phyloP scores from a whole-genome alignment of 2,329 filamentous ascomycete genomes.

The Cordyceps sp. region DNA sequence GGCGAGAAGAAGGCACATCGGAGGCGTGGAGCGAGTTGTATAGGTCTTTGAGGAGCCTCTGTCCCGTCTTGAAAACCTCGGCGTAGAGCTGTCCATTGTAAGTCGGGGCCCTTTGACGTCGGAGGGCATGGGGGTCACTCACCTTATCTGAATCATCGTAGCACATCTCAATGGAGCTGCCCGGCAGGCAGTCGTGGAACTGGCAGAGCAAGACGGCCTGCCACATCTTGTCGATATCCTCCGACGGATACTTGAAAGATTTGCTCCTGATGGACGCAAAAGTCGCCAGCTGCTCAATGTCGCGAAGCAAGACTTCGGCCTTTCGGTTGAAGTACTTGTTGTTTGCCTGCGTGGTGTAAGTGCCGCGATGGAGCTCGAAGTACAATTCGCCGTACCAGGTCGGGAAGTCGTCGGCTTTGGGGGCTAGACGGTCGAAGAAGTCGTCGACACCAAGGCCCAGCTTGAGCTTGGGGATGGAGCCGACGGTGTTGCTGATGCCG shows the following conservation, averaged over 20 bases:
- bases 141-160: constrained; percentile 86
- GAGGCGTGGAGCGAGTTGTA: constrained; percentile 49
- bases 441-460: constrained; percentile 85
- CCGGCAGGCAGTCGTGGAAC: constrained; percentile 93
- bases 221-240: constrained; percentile 93
- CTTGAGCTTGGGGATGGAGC: constrained; percentile 65
- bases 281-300: constrained; percentile 78
- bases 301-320: constrained; percentile 69
- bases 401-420: constrained; percentile 62
- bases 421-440: constrained; percentile 75
- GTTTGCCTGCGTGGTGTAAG: constrained; percentile 93
- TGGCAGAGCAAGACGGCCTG: constrained; percentile 82
- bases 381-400: constrained; percentile 98
- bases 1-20: constrained; percentile 19
- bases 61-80: constrained; percentile 61
- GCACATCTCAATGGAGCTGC: constrained; percentile 93
- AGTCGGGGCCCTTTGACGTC: constrained; percentile 5
- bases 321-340: constrained; percentile 92
- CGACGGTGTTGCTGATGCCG: constrained; percentile 75
- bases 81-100: constrained; percentile 48
- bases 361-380: constrained; percentile 92
- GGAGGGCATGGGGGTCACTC: constrained; percentile 6
- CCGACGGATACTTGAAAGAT: constrained; percentile 79
- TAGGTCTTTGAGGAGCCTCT: constrained; percentile 54
- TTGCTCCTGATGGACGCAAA: constrained; percentile 59